Conservation (phyloP, 257 asterid species). For the Primulina huaijiensis region DNA sequence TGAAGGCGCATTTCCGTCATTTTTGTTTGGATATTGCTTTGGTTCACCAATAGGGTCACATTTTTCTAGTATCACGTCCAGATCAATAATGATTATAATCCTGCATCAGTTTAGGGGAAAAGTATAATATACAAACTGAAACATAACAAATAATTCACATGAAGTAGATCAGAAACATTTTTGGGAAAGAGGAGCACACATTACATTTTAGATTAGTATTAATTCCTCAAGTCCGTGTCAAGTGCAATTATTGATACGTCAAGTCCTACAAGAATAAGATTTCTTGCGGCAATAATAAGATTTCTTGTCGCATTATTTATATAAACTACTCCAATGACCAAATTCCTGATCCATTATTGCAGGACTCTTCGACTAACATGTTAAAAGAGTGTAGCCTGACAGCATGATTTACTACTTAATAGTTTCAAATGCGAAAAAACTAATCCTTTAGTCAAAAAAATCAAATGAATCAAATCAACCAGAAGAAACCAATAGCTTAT, state of each 20-base stretch:
- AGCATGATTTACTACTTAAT: background rate
- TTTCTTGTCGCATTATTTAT: background rate
- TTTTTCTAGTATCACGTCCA: slow-evolving; percentile 52
- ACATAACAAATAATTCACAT: slow-evolving; percentile 1
- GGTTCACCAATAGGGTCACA: slow-evolving; percentile 80
- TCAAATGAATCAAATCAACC: background rate
- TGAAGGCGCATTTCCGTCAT: slow-evolving; percentile 40
- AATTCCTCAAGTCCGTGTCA: background rate
- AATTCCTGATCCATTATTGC: background rate
- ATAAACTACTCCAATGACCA: background rate
- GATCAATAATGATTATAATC: slow-evolving; percentile 67
- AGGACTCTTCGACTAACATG: background rate
- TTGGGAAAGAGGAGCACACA: background rate
- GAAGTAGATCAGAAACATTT: background rate
- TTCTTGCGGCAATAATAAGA: background rate
- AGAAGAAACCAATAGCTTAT: background rate
- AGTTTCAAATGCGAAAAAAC: background rate
- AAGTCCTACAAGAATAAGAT: no score
- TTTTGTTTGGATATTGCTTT: slow-evolving; percentile 31
- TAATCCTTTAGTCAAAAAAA: background rate
- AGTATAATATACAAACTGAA: slow-evolving; percentile 11
- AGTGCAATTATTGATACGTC: background rate
- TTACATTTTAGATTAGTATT: background rate
- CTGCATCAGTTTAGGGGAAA: slow-evolving; percentile 45
- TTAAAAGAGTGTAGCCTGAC: background rate